phyloP scores from a whole-genome alignment of 2,329 filamentous ascomycete species.

The Mollisiaceae sp. region DNA sequence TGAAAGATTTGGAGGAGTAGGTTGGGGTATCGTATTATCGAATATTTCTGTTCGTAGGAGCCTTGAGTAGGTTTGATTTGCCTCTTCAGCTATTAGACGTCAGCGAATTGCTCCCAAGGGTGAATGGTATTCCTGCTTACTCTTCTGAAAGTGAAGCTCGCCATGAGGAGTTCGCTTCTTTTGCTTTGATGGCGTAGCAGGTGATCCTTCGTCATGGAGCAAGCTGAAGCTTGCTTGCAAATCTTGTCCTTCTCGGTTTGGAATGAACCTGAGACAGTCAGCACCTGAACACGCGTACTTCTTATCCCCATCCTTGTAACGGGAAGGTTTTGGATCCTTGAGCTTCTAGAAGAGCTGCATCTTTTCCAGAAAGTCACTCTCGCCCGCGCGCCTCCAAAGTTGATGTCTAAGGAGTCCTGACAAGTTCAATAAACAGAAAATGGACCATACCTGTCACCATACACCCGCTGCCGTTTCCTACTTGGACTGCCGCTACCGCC shows the following conservation, averaged over 20 bases:
- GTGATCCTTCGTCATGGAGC: slow-evolving; percentile 90
- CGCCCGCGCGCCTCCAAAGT: neutral
- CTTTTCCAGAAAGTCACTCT: neutral
- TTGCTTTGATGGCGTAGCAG: slow-evolving; percentile 84
- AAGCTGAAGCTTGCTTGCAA: slow-evolving; percentile 91
- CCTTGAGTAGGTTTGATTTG: slow-evolving; percentile 89
- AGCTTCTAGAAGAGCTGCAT: neutral
- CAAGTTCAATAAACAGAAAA: neutral
- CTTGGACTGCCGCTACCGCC: slow-evolving; percentile 69
- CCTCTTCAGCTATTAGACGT: slow-evolving; percentile 74
- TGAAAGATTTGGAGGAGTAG: slow-evolving; percentile 66
- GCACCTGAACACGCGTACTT: slow-evolving; percentile 16
- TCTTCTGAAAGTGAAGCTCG: slow-evolving; percentile 92
- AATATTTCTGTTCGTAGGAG: slow-evolving; percentile 91
- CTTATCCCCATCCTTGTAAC: slow-evolving; percentile 9
- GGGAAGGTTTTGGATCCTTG: neutral
- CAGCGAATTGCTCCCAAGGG: neutral
- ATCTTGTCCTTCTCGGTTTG: slow-evolving; percentile 90
- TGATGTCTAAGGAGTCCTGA: neutral
- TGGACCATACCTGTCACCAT: slow-evolving; percentile 57
- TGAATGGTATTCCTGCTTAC: slow-evolving; percentile 55
- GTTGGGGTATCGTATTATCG: slow-evolving; percentile 85
- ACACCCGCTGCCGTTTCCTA: slow-evolving; percentile 70
- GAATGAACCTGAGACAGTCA: slow-evolving; percentile 78
- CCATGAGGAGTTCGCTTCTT: slow-evolving; percentile 86